A percentile compares a stretch with the other conserved stretches of the same genome.
Evolutionary conservation across 345 rosid genomes (phyloP).

Genomic region (Eucalyptus coolabah): DNA sequence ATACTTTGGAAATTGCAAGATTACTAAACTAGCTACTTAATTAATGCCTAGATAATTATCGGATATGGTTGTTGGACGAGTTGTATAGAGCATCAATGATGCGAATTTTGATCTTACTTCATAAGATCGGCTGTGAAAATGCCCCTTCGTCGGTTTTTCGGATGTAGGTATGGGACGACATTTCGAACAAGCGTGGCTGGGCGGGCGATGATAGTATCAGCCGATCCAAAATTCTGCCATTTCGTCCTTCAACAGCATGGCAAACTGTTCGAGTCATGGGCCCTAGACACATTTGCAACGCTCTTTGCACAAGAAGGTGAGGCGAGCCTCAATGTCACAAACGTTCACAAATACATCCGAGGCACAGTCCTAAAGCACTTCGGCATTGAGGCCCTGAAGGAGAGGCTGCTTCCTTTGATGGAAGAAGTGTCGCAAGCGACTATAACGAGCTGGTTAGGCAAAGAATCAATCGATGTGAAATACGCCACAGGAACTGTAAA

Average conservation of each 20-base stretch:
- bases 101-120: neutral
- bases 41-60: neutral
- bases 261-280: neutral
- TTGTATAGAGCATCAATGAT: neutral
- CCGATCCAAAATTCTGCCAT: conserved; percentile 3
- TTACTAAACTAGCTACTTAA: neutral
- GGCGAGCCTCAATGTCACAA: neutral
- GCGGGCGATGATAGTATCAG: neutral
- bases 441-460: neutral
- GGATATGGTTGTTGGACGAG: neutral
- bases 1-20: neutral
- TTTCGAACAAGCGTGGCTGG: conserved; percentile 4
- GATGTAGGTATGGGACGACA: conserved; percentile 1
- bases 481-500: neutral
- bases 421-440: neutral
- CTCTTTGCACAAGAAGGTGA: neutral
- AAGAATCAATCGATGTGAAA: neutral
- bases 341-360: neutral
- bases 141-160: neutral
- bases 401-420: neutral
- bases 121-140: neutral
- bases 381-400: neutral
- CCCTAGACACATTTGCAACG: neutral
- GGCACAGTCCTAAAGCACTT: neutral
- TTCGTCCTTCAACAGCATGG: neutral